Evolutionary conservation across 495 filamentous ascomycete genomes (phyloP).

Genomic region (Aspergillus egyptiacus): DNA sequence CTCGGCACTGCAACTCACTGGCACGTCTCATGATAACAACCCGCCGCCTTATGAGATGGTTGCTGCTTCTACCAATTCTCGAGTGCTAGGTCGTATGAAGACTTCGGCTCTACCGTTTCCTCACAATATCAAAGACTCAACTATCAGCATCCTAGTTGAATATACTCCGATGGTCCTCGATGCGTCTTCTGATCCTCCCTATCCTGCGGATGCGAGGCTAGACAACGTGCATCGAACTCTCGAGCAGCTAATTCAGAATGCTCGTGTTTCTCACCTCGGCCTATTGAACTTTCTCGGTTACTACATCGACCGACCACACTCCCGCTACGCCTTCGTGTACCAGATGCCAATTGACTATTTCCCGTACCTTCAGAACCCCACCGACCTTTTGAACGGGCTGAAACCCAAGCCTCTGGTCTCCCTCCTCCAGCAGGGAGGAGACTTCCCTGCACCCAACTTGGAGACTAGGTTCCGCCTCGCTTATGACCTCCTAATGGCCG

Average conservation of each 20-base stretch:
- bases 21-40: constrained; percentile 37
- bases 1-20: constrained; percentile 39
- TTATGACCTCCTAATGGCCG: constrained; percentile 67
- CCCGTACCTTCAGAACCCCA: constrained; percentile 41
- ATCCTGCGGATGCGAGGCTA: constrained; percentile 26
- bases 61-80: constrained; percentile 40
- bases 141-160: constrained; percentile 40
- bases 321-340: constrained; percentile 76
- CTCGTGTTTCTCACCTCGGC: constrained; percentile 51
- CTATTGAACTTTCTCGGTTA: constrained; percentile 77
- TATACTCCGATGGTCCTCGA: constrained; percentile 43
- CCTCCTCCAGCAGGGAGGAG: constrained; percentile 42
- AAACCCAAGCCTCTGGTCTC: constrained; percentile 45
- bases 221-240: constrained; percentile 39
- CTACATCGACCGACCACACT: constrained; percentile 70
- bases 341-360: constrained; percentile 62
- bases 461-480: constrained; percentile 84
- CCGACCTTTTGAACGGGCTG: constrained; percentile 35
- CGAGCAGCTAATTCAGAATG: constrained; percentile 45
- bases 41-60: constrained; percentile 45
- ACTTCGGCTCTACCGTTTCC: constrained; percentile 36
- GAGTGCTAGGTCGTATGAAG: constrained; percentile 42
- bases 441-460: constrained; percentile 47
- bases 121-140: constrained; percentile 32
- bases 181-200: constrained; percentile 23